Evolutionary conservation across 257 asterid genomes (phyloP).

Genomic region (Solanum arcanum): DNA sequence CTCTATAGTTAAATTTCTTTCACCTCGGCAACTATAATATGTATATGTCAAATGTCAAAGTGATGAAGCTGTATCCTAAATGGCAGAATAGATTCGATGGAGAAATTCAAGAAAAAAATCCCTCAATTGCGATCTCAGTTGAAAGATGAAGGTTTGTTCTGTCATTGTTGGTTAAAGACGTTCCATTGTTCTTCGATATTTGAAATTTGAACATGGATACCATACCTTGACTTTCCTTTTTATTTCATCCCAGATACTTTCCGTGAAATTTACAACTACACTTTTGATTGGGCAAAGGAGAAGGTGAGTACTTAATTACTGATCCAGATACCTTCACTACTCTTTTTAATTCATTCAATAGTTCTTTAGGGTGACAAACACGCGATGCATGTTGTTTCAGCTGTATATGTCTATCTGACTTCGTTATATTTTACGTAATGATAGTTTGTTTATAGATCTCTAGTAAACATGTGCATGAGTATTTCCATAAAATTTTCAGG

Average conservation of each 20-base stretch:
- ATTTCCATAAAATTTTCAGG: conserved; percentile 32
- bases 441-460: neutral
- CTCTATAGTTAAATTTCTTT: neutral
- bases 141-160: conserved; percentile 87
- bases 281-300: conserved; percentile 99
- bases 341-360: neutral
- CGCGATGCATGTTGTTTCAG: neutral
- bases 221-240: neutral
- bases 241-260: conserved; percentile 50
- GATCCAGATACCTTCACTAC: neutral
- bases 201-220: neutral
- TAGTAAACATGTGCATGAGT: neutral
- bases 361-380: neutral
- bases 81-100: conserved; percentile 87
- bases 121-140: conserved; percentile 82
- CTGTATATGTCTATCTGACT: neutral
- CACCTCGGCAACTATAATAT: neutral
- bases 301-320: conserved; percentile 32
- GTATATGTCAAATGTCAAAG: neutral
- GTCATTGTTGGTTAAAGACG: neutral
- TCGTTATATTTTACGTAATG: neutral
- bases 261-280: conserved; percentile 77
- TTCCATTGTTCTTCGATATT: neutral
- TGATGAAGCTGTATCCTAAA: neutral
- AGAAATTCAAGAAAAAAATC: conserved; percentile 82